Evolutionary conservation across 768 basidiomycete genomes (phyloP).

Genomic region (Termitomyces sp.): DNA sequence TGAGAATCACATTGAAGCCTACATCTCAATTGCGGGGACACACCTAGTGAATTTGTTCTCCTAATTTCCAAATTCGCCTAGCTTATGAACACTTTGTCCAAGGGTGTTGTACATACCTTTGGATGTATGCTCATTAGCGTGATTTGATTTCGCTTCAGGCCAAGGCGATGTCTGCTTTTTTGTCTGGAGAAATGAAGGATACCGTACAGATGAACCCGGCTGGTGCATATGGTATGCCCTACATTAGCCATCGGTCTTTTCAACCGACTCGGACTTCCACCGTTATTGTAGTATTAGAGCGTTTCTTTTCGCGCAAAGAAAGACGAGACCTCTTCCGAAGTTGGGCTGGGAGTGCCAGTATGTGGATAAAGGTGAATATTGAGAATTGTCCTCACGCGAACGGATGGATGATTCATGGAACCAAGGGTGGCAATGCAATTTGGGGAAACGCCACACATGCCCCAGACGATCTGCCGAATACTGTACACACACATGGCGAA

Average conservation of each 20-base stretch:
- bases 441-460: slow-evolving; percentile 78
- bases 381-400: not conserved
- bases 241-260: not conserved
- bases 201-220: slow-evolving; percentile 83
- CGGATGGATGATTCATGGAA: not conserved
- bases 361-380: slow-evolving; percentile 84
- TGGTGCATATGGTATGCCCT: slow-evolving; percentile 59
- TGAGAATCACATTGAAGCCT: slow-evolving; percentile 80
- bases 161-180: slow-evolving; percentile 92
- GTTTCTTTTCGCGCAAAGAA: slow-evolving; percentile 89
- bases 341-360: slow-evolving; percentile 91
- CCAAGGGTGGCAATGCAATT: slow-evolving; percentile 73
- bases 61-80: not conserved
- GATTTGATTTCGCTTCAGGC: slow-evolving; percentile 35
- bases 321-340: slow-evolving; percentile 85
- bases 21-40: slow-evolving; percentile 81
- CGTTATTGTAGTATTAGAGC: slow-evolving; percentile 54
- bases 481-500: slow-evolving; percentile 66
- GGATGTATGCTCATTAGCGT: not conserved
- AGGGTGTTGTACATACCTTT: slow-evolving; percentile 65
- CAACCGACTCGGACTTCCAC: not conserved
- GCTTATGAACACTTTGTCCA: not conserved
- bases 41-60: slow-evolving; percentile 49
- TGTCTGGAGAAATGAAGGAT: slow-evolving; percentile 94
- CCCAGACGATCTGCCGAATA: slow-evolving; percentile 65